Base-by-base conservation (phyloP, 139 green algal species). In the Eudorina sp. region DNA sequence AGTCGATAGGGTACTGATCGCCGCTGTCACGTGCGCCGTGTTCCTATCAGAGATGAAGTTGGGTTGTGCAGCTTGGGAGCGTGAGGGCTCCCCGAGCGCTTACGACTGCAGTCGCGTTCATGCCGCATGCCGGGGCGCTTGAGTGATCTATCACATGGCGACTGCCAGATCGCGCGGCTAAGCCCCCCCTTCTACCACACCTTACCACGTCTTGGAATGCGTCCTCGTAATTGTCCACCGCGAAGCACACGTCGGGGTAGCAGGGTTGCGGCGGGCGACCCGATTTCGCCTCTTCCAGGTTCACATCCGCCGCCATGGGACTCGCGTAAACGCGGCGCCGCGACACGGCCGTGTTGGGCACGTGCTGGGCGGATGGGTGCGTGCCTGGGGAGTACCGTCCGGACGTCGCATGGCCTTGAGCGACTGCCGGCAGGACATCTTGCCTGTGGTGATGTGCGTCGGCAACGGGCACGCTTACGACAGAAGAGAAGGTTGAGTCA, bases 201-300 rank as follows among this genome's bases (percentile, higher is more conserved):
- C 75, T 21, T 64, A 96, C 93, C 92, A 97, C 46, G 34, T 91
- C 87, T 1, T 94, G 51, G 82, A 98, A 96, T 11, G 90, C 89
- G 1, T 94, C 76, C 60, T 96, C 93, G 82, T 94, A 97, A 80
- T 94, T 78, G 69, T 98, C 96, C 29, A 98, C 92, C 14, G 93
- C 93, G 70, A 98, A 98, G 85, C 91, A 96, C 53, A 98, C 93
- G 86, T 97, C 90, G 0, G 96, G 96, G 86, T 96, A 98, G 38
- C 89, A 90, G 2, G 84, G 6, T 19, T 34, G 51, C n/a, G 93
- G 90, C 7, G 79, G 58, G n/a, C 25, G 34, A 23, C 76, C 70
- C 51, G 66, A 64, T 48, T 90, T 89, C 51, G 72, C 90, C 43
- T 85, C 85, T 46, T 96, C 93, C 64, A 97, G 86, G 86, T 96